phyloP scores from a whole-genome alignment of 2,329 filamentous ascomycete species.

The Cladosporium sp. region DNA sequence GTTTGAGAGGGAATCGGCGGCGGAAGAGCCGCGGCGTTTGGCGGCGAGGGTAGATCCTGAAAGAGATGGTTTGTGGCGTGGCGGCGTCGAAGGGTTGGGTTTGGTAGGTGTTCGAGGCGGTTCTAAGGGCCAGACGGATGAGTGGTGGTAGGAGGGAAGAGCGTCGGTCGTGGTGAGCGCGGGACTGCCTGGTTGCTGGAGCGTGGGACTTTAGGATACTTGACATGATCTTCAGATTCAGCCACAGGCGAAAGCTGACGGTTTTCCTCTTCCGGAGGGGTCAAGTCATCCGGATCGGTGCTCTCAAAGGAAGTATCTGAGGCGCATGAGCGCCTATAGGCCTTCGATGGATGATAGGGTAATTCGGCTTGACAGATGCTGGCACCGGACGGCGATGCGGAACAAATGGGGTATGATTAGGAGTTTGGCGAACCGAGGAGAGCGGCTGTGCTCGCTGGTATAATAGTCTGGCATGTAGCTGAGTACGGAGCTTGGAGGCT shows the following conservation, averaged over 20 bases:
- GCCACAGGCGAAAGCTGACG: conserved; percentile 40
- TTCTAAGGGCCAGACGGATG: conserved; percentile 3
- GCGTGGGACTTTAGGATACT: conserved; percentile 47
- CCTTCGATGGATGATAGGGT: conserved; percentile 17
- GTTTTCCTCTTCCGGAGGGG: conserved; percentile 42
- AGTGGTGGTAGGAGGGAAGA: conserved; percentile 12
- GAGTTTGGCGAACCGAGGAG: conserved; percentile 18
- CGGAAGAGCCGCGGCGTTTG: conserved; percentile 33
- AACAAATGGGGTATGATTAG: not conserved
- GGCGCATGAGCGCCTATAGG: conserved; percentile 23
- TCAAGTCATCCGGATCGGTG: conserved; percentile 41
- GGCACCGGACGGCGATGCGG: conserved; percentile 7
- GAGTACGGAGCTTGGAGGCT: conserved; percentile 16
- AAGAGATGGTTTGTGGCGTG: conserved; percentile 15
- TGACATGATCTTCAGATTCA: conserved; percentile 33
- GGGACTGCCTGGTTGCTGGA: conserved; percentile 44
- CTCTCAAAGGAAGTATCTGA: conserved; percentile 46
- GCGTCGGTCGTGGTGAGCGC: conserved; percentile 25
- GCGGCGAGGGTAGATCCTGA: conserved; percentile 32
- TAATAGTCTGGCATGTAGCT: conserved; percentile 30
- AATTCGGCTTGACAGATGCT: conserved; percentile 22
- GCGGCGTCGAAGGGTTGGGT: conserved; percentile 6
- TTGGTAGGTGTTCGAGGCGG: not conserved
- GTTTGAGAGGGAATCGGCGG: conserved; percentile 34
- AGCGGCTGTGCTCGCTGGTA: conserved; percentile 26